Conservation (phyloP, 2,329 filamentous ascomycete species). For the Ustulina deusta region DNA sequence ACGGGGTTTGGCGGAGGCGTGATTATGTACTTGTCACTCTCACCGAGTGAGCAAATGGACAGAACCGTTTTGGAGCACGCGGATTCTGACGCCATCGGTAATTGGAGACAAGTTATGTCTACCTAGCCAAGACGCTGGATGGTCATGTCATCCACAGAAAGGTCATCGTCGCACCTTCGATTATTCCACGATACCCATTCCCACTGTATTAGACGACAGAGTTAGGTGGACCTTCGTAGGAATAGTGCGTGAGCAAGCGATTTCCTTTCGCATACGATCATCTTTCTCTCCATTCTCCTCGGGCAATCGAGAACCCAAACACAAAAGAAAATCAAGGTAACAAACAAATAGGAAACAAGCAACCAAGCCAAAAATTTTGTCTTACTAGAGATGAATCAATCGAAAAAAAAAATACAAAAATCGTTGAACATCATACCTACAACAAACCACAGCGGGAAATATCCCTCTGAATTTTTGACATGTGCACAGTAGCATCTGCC, state of each 20-base stretch:
- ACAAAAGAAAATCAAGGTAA: conserved; percentile 23
- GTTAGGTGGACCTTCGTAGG: conserved; percentile 33
- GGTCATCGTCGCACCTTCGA: conserved; percentile 2
- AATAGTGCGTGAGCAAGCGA: conserved; percentile 27
- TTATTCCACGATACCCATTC: conserved; percentile 10
- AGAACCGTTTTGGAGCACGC: conserved; percentile 10
- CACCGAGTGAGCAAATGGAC: conserved; percentile 37
- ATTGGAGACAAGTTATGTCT: conserved; percentile 8
- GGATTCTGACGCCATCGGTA: conserved; percentile 6
- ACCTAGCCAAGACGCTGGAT: conserved; percentile 14
- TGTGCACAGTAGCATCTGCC: neutral
- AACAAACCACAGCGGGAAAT: neutral
- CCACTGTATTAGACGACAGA: conserved; percentile 29
- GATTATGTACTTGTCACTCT: conserved; percentile 48
- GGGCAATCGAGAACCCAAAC: conserved; percentile 17
- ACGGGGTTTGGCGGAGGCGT: conserved; percentile 43
- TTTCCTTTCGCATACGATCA: conserved; percentile 45
- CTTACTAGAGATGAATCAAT: conserved; percentile 40
- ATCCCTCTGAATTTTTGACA: neutral
- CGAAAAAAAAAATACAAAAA: conserved; percentile 36
- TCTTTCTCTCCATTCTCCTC: conserved; percentile 24
- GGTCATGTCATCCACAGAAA: conserved; percentile 4
- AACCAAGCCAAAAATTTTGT: conserved; percentile 32
- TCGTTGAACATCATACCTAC: conserved; percentile 26
- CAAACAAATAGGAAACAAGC: conserved; percentile 36